Conservation (phyloP, 2,329 filamentous ascomycete genomes). For the Cordyceps javanica region DNA sequence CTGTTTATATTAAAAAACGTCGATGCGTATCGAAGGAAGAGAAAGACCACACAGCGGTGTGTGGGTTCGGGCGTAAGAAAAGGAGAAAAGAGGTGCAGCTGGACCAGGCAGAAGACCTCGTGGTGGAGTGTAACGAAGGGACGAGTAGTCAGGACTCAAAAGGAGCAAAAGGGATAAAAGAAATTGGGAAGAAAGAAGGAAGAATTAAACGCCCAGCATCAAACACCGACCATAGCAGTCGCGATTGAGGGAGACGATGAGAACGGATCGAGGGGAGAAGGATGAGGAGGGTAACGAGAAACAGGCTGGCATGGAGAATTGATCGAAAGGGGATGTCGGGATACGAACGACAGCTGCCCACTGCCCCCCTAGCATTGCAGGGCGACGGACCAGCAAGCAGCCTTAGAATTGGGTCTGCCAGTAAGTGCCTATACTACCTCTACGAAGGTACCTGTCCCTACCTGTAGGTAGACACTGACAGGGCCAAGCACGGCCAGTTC, state of each 20-base stretch:
- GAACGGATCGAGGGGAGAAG: not conserved
- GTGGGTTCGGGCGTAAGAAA: constrained; percentile 5
- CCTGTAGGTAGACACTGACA: no score
- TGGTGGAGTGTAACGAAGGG: constrained; percentile 26
- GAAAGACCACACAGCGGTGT: not conserved
- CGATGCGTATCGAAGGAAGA: constrained; percentile 6
- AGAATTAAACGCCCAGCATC: constrained; percentile 11
- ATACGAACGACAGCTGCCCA: not conserved
- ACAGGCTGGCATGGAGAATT: not conserved
- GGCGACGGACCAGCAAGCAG: not conserved
- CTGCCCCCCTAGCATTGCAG: constrained; percentile 7
- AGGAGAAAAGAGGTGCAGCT: constrained; percentile 11
- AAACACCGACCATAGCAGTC: constrained; percentile 16
- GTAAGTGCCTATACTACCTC: no score
- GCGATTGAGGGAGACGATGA: constrained; percentile 9
- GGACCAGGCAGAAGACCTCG: constrained; percentile 17
- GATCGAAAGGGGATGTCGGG: constrained; percentile 7
- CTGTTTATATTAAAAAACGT: not conserved
- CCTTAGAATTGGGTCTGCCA: not conserved
- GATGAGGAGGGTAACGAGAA: not conserved
- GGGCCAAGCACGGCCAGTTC: no score
- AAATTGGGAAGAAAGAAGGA: constrained; percentile 19
- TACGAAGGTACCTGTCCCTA: no score
- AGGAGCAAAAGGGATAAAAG: constrained; percentile 13
- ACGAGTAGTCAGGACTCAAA: constrained; percentile 31